Conservation (phyloP, 2,329 filamentous ascomycete species). For the Botrytis tulipae region DNA sequence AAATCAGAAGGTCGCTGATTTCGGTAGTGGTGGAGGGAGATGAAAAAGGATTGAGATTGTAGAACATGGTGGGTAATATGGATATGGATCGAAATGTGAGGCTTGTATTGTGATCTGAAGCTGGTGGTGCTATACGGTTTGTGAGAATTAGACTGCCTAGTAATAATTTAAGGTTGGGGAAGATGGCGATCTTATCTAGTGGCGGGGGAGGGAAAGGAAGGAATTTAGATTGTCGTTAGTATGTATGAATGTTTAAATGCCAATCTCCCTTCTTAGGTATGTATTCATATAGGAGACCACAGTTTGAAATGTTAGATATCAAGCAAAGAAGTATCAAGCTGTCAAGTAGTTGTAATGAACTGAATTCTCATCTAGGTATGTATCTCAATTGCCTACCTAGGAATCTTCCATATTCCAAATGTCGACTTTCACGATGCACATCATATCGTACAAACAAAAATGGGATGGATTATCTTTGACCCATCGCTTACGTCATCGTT, state of each 20-base stretch:
- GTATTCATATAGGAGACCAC: background rate
- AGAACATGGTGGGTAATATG: background rate
- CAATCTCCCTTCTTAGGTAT: background rate
- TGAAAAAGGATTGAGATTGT: constrained; percentile 26
- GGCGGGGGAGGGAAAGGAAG: background rate
- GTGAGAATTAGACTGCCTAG: background rate
- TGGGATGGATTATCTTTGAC: background rate
- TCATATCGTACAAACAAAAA: too few relatives aligned
- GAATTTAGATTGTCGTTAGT: background rate
- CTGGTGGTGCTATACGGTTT: background rate
- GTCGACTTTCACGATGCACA: background rate
- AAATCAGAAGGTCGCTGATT: constrained; percentile 48
- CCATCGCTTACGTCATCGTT: constrained; percentile 13
- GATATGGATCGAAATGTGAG: background rate
- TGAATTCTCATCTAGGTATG: background rate
- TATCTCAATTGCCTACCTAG: background rate
- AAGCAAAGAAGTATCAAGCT: background rate
- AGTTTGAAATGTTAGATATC: background rate
- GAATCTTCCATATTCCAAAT: background rate
- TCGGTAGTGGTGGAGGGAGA: constrained; percentile 22
- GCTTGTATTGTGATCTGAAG: background rate
- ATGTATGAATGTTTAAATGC: background rate
- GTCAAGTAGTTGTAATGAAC: background rate
- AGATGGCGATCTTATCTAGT: background rate
- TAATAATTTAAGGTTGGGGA: background rate